Evolutionary conservation across 805 yeast genomes (phyloP).

Genomic region (Starmerella scarabaei): DNA sequence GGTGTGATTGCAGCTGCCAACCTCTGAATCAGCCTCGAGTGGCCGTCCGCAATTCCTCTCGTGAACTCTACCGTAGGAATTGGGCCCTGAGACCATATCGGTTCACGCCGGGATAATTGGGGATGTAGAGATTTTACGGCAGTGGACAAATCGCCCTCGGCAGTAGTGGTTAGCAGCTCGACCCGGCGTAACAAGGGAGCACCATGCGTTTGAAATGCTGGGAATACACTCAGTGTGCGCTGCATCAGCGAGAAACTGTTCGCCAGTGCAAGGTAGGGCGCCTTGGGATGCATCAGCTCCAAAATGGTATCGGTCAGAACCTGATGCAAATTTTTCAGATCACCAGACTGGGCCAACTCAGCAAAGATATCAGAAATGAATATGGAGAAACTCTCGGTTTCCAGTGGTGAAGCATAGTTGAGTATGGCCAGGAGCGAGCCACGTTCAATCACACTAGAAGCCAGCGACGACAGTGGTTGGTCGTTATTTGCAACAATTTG

Average conservation of each 20-base stretch:
- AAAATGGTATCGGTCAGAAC: constrained; percentile 5
- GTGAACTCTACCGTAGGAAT: neutral
- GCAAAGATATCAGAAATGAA: constrained; percentile 7
- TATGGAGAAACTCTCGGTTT: constrained; percentile 15
- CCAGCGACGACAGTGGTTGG: neutral
- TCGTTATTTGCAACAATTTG: neutral
- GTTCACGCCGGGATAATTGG: constrained; percentile 4
- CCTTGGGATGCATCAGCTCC: constrained; percentile 11
- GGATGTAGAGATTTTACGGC: constrained; percentile 19
- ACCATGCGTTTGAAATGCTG: constrained; percentile 10
- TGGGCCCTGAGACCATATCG: neutral
- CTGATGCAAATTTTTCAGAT: neutral
- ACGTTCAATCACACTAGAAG: constrained; percentile 2
- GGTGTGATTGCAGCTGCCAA: neutral
- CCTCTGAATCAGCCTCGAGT: neutral
- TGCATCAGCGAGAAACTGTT: constrained; percentile 13
- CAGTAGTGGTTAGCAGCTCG: constrained; percentile 6
- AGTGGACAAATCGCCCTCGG: constrained; percentile 13
- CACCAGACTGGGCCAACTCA: neutral
- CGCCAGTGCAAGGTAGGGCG: constrained; percentile 9
- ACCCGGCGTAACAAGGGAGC: constrained; percentile 4
- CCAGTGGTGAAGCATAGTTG: constrained; percentile 9
- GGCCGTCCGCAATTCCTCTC: neutral
- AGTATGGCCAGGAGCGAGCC: constrained; percentile 7
- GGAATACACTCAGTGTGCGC: constrained; percentile 11